Percentiles rank a stretch among this genome's conserved stretches.
phyloP scores from a whole-genome alignment of 441 rosid species.

The Eugenia klotzschiana region DNA sequence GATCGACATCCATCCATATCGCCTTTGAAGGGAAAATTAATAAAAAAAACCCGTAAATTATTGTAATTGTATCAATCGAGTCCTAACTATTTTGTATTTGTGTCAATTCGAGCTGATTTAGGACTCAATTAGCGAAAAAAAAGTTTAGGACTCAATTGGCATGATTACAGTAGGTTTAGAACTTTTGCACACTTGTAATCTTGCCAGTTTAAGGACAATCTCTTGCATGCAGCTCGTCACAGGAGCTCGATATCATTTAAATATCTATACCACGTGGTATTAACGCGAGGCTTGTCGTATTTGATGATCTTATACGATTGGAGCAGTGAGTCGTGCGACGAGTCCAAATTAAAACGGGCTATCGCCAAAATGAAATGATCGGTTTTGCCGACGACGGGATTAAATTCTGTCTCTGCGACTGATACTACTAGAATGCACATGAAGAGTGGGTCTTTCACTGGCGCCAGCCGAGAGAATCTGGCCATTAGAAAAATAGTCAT shows the following conservation, averaged over 20 bases:
- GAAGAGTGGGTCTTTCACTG: neutral
- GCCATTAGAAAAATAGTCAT: neutral
- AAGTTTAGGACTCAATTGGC: too few relatives aligned
- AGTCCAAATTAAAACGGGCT: neutral
- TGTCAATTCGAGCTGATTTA: too few relatives aligned
- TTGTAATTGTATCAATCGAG: too few relatives aligned
- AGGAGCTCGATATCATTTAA: accelerated
- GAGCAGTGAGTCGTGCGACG: accelerated
- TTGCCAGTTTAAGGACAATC: neutral
- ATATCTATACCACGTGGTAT: neutral
- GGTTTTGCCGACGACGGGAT: neutral
- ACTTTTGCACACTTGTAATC: too few relatives aligned
- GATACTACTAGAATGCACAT: neutral
- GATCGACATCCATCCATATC: accelerated
- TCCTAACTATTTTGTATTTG: too few relatives aligned
- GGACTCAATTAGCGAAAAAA: too few relatives aligned
- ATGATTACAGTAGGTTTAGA: too few relatives aligned
- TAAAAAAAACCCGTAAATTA: too few relatives aligned
- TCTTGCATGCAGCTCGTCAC: neutral
- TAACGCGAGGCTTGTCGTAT: neutral
- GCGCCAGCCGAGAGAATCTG: neutral
- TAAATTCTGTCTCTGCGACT: neutral
- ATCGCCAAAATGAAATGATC: neutral
- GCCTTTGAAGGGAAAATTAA: neutral
- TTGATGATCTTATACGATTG: neutral